These are phyloP conservation scores for Zasmidium angulare DNA, from an alignment of 2,329 filamentous ascomycete genomes.

Conservation along the genomic window DNA sequence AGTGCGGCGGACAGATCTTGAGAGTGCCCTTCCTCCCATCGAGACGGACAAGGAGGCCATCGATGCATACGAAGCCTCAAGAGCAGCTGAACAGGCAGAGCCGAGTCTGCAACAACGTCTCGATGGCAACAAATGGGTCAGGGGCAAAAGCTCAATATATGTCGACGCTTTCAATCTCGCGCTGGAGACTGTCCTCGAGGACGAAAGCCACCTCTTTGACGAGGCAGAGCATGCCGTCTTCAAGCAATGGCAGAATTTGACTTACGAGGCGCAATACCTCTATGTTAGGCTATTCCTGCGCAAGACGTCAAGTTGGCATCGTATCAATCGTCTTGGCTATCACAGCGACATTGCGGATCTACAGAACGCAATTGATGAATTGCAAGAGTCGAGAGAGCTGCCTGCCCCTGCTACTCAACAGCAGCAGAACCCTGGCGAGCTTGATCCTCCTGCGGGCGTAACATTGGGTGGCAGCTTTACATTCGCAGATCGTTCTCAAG, in stretches of 20 bases:
- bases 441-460: conserved; percentile 48
- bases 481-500: conserved; percentile 77
- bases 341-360: conserved; percentile 79
- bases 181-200: conserved; percentile 81
- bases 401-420: conserved; percentile 45
- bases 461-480: conserved; percentile 60
- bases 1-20: conserved; percentile 62
- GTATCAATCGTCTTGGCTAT: conserved; percentile 74
- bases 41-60: conserved; percentile 70
- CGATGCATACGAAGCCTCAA: conserved; percentile 72
- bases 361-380: conserved; percentile 60
- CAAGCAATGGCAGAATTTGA: conserved; percentile 67
- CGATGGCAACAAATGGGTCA: conserved; percentile 64
- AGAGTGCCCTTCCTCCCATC: conserved; percentile 68
- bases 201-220: conserved; percentile 86
- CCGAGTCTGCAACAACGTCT: conserved; percentile 49
- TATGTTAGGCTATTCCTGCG: conserved; percentile 91
- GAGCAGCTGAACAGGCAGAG: conserved; percentile 53
- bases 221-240: conserved; percentile 77
- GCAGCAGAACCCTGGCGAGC: conserved; percentile 48
- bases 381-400: conserved; percentile 62
- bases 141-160: conserved; percentile 85
- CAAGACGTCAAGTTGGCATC: conserved; percentile 90
- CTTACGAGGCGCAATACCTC: conserved; percentile 88
- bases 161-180: conserved; percentile 96